Conservation (phyloP, 1,284 basidiomycete genomes). For the Cystodermella granulosa region DNA sequence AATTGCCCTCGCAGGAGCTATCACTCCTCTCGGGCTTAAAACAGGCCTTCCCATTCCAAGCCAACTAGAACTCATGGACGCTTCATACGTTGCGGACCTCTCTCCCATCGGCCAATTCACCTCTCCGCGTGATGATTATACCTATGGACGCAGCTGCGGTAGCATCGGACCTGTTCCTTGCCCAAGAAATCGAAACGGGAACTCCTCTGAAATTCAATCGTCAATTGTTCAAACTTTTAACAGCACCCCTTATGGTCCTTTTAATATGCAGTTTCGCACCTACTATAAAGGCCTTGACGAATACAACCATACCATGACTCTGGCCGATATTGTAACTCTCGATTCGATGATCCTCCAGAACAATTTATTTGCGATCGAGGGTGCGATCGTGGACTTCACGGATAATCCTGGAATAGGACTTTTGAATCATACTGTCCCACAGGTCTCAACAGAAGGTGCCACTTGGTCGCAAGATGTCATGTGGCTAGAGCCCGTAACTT, state of each 20-base stretch:
- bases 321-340: not conserved
- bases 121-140: slow-evolving; percentile 11
- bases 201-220: slow-evolving; percentile 10
- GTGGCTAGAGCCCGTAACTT: slow-evolving; percentile 10
- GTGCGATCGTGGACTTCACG: slow-evolving; percentile 7
- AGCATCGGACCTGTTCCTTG: slow-evolving; percentile 7
- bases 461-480: slow-evolving; percentile 11
- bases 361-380: slow-evolving; percentile 5
- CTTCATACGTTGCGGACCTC: slow-evolving; percentile 11
- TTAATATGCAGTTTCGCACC: slow-evolving; percentile 8
- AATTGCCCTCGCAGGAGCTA: slow-evolving; percentile 13
- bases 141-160: slow-evolving; percentile 15
- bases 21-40: slow-evolving; percentile 18
- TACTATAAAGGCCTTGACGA: not conserved
- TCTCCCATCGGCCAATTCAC: slow-evolving; percentile 16
- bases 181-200: slow-evolving; percentile 12
- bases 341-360: slow-evolving; percentile 6
- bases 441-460: not conserved
- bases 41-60: slow-evolving; percentile 5
- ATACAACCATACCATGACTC: not conserved
- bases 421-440: slow-evolving; percentile 7
- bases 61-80: slow-evolving; percentile 1
- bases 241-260: slow-evolving; percentile 15
- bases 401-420: slow-evolving; percentile 10
- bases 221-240: slow-evolving; percentile 9